Base-by-base conservation (phyloP, 305 asterid genomes). In the Stenogyne calaminthoides region DNA sequence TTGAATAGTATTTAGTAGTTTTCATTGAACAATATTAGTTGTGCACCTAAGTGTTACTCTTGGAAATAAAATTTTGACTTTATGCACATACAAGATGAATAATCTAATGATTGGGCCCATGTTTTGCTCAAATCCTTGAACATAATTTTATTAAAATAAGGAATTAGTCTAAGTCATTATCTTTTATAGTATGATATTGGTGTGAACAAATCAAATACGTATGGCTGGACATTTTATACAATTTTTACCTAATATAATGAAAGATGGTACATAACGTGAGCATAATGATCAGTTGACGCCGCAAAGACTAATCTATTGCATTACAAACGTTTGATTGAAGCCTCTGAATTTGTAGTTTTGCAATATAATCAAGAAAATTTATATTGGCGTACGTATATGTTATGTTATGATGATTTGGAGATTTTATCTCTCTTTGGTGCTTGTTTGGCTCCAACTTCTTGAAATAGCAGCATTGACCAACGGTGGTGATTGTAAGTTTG, bases 401-500 rank as follows among this genome's bases (percentile, higher is more conserved):
- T 60, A 47, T 70, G 76, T 76, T 49, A 81, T 65, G 77, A 82
- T 78, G 84, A 69, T 7, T 55, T 68, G 71, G 82, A 79, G 64
- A 42, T 51, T 77, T 56, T 75, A 52, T 77, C 72, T 83, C 42
- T 71, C n/a, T 65, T 54, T 80, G 46, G 77, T 89, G 68, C 42
- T 81, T 73, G 70, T 77, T 78, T 59, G 71, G 47, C 44, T 80
- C 77, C 90, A 82, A 12, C 64, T 81, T 47, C 72, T 77, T 54
- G 75, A 42, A 73, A 46, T 78, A 49, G 80, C 80, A 20, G 96
- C 91, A 15, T 4, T 9, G 12, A 87, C 92, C 11, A 20, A 87
- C 71, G 27, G 64, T 5, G 52, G 69, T 18, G 97, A 88, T 80
- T 42, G 97, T 91, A 84, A 77, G 97, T 86, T 74, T 66, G 11